A percentile compares a stretch with the other conserved stretches of the same genome.
These are phyloP conservation scores for Talaromyces verruculosus DNA, from an alignment of 2,329 filamentous ascomycete species.

Conservation along the genomic window DNA sequence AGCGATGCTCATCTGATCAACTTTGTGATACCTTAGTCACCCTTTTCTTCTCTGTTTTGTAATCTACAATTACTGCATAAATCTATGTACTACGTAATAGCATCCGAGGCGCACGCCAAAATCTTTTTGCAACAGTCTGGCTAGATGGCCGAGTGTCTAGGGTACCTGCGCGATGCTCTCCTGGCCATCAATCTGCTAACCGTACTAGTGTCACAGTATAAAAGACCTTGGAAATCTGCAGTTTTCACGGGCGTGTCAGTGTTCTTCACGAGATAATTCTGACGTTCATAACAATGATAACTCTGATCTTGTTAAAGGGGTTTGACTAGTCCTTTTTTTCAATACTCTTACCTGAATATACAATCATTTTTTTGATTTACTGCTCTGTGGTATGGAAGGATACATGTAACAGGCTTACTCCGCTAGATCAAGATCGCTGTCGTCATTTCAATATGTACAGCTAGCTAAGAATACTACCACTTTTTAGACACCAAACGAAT, in stretches of 20 bases:
- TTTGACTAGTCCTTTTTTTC: neutral
- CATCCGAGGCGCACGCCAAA: neutral
- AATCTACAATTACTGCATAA: neutral
- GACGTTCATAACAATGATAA: neutral
- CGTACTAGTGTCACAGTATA: neutral
- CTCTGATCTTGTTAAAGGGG: neutral
- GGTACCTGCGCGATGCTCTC: neutral
- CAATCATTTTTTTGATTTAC: neutral
- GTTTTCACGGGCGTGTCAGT: neutral
- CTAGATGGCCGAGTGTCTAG: neutral
- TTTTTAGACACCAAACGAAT: neutral
- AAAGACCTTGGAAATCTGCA: neutral
- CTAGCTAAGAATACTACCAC: neutral
- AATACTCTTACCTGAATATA: neutral
- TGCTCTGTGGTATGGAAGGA: neutral
- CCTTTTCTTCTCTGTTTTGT: neutral
- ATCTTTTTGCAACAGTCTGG: neutral
- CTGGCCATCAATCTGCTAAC: neutral
- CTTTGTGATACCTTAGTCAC: neutral
- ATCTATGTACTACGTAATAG: neutral
- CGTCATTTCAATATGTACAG: slow-evolving; percentile 7
- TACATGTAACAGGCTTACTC: neutral
- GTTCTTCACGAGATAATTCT: neutral
- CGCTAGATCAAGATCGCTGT: neutral
- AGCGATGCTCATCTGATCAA: neutral